Percentiles rank a stretch among this genome's conserved stretches.
Conservation (phyloP, 2,329 filamentous ascomycete genomes). For the Aspergillus aculeatinus region DNA sequence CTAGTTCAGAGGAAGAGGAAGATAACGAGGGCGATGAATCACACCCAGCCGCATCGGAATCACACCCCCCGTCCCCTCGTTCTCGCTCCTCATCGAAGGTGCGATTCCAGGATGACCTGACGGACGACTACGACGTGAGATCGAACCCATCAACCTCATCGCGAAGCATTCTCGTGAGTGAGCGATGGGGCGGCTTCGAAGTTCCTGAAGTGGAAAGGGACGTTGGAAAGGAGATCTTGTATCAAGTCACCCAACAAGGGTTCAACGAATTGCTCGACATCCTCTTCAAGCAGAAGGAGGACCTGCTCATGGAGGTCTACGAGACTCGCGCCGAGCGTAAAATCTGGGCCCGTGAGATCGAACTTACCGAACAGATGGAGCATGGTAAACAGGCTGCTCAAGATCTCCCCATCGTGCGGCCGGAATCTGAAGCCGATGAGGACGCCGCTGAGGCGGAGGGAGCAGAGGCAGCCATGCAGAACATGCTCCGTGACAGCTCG, state of each 20-base stretch:
- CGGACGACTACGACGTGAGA: constrained; percentile 65
- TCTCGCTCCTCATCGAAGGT: constrained; percentile 78
- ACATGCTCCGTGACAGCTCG: constrained; percentile 35
- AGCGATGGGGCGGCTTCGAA: constrained; percentile 75
- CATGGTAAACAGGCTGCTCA: constrained; percentile 24
- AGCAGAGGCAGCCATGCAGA: constrained; percentile 28
- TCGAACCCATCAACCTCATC: constrained; percentile 74
- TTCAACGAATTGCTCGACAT: constrained; percentile 90
- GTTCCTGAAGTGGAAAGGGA: constrained; percentile 79
- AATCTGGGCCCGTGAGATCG: constrained; percentile 48
- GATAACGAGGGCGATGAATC: constrained; percentile 55
- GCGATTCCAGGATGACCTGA: constrained; percentile 69
- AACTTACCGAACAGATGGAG: constrained; percentile 35
- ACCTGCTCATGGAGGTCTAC: constrained; percentile 67
- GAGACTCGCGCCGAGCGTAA: constrained; percentile 63
- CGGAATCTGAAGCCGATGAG: not conserved
- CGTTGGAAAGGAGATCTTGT: constrained; percentile 82
- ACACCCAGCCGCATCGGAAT: constrained; percentile 27
- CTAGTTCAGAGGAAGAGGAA: constrained; percentile 43
- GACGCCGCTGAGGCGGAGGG: constrained; percentile 31
- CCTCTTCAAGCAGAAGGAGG: constrained; percentile 79
- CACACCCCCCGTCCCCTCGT: constrained; percentile 49
- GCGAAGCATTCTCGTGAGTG: constrained; percentile 62
- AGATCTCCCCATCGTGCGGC: not conserved
- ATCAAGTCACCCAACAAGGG: constrained; percentile 86